Percentiles rank a stretch among this genome's conserved stretches.
Conservation (phyloP, 108 stramenopile species). For the Cyclostephanos invisitatus region DNA sequence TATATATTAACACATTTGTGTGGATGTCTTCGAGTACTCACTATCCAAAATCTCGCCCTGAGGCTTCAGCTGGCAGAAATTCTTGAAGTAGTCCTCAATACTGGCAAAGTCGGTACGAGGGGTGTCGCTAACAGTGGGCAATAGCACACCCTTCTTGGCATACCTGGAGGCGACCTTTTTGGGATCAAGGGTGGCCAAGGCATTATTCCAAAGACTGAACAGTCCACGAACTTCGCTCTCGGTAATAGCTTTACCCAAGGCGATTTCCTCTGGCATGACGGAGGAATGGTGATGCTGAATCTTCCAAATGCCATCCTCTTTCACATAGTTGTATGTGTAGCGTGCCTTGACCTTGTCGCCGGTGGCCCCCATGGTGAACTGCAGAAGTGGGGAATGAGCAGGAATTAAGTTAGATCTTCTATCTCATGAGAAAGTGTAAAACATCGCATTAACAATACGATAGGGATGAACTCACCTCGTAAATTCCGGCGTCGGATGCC, state of each 20-base stretch:
- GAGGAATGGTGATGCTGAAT: slow-evolving; percentile 59
- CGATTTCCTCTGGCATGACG: slow-evolving; percentile 52
- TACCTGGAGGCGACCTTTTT: slow-evolving; percentile 47
- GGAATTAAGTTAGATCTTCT: not conserved
- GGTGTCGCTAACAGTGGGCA: slow-evolving; percentile 51
- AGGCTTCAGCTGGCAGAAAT: slow-evolving; percentile 58
- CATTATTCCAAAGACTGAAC: slow-evolving; percentile 47
- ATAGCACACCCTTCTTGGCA: slow-evolving; percentile 44
- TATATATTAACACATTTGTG: no score
- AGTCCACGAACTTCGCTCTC: slow-evolving; percentile 45
- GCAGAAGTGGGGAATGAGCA: not conserved
- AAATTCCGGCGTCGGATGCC: slow-evolving; percentile 50
- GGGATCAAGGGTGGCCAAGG: slow-evolving; percentile 52
- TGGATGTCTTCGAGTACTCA: no score
- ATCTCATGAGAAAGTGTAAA: no score
- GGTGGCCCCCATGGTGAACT: slow-evolving; percentile 59
- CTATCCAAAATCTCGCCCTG: slow-evolving; percentile 57
- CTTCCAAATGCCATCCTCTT: slow-evolving; percentile 57
- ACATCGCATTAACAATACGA: no score
- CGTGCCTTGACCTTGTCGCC: slow-evolving; percentile 46
- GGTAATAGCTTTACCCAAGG: slow-evolving; percentile 34
- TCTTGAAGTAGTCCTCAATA: slow-evolving; percentile 57
- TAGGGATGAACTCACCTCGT: slow-evolving; percentile 53
- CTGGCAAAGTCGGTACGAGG: slow-evolving; percentile 53
- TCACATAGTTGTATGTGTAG: slow-evolving; percentile 57